Evolutionary conservation across 78 protist species (phyloP).

Genomic region (Pigoraptor vietnamica): DNA sequence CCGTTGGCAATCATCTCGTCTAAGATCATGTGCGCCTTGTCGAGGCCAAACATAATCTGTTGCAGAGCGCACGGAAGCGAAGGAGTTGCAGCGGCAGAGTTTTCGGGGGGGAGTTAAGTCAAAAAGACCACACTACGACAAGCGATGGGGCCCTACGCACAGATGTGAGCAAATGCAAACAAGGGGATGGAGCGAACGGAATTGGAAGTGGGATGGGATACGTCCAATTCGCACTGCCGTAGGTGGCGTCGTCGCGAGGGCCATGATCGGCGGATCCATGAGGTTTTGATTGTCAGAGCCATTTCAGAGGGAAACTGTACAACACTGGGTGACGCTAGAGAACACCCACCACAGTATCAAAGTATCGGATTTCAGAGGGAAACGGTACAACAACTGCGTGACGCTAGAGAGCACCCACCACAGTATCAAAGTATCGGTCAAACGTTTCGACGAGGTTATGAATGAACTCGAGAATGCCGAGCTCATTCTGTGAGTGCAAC

Average conservation of each 20-base stretch:
- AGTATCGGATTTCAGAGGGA: too few relatives aligned
- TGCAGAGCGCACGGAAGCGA: not conserved
- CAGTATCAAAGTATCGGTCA: constrained; percentile 84
- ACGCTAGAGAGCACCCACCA: constrained; percentile 29
- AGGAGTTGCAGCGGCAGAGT: not conserved
- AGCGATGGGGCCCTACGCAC: not conserved
- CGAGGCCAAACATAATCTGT: constrained; percentile 89
- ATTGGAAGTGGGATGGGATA: not conserved
- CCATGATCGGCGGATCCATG: not conserved
- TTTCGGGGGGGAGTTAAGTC: too few relatives aligned
- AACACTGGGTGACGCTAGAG: too few relatives aligned
- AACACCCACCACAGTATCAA: constrained; percentile 64
- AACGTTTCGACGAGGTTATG: constrained; percentile 88
- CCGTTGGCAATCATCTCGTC: constrained; percentile 94
- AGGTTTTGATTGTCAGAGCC: not conserved
- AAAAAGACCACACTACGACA: not conserved
- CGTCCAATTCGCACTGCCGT: constrained; percentile 50
- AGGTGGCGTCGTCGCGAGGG: not conserved
- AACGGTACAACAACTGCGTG: too few relatives aligned
- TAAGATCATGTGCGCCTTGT: constrained; percentile 90
- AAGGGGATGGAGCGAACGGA: not conserved
- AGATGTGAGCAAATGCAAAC: not conserved
- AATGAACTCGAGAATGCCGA: constrained; percentile 87
- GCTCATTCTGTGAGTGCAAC: constrained; percentile 65
- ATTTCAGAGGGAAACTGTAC: too few relatives aligned